Percentiles rank a stretch among this genome's conserved stretches.
Conservation (phyloP, 306 rosid genomes). For the Cicer bijugum region DNA sequence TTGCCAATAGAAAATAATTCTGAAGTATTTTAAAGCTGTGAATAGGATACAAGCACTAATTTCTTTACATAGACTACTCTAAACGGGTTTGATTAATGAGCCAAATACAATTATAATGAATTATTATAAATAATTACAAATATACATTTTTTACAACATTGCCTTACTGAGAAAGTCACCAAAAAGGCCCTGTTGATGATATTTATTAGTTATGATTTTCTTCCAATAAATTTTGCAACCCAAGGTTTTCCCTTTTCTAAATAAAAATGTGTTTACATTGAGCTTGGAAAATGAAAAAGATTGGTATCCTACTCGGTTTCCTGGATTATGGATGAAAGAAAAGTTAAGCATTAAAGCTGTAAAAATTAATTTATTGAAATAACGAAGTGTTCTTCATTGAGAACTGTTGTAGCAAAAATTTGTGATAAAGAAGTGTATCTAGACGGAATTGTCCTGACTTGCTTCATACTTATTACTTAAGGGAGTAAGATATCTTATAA, state of each 20-base stretch:
- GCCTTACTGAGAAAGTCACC: constrained; percentile 19
- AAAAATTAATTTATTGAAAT: constrained; percentile 28
- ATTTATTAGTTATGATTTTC: not conserved
- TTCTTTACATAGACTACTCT: no score
- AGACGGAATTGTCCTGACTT: constrained; percentile 31
- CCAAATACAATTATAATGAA: no score
- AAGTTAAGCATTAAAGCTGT: constrained; percentile 22
- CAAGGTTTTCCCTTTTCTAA: not conserved
- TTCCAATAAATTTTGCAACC: not conserved
- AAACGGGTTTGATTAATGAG: no score
- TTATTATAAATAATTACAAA: no score
- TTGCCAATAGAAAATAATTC: not conserved
- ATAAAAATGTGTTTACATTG: not conserved
- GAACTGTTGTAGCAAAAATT: not conserved
- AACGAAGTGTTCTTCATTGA: not conserved
- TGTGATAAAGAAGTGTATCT: constrained; percentile 11
- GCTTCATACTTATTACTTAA: constrained; percentile 36
- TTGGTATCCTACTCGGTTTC: constrained; percentile 21
- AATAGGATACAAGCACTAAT: no score
- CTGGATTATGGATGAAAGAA: constrained; percentile 20
- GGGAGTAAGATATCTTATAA: constrained; percentile 16
- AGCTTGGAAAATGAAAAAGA: constrained; percentile 1
- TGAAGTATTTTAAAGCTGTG: no score
- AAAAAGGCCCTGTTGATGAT: constrained; percentile 3
- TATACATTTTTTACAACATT: not conserved